Evolutionary conservation across 768 basidiomycete genomes (phyloP), one percentile per base, ranked within the genome.

Genomic region (Dioszegia crocea): DNA sequence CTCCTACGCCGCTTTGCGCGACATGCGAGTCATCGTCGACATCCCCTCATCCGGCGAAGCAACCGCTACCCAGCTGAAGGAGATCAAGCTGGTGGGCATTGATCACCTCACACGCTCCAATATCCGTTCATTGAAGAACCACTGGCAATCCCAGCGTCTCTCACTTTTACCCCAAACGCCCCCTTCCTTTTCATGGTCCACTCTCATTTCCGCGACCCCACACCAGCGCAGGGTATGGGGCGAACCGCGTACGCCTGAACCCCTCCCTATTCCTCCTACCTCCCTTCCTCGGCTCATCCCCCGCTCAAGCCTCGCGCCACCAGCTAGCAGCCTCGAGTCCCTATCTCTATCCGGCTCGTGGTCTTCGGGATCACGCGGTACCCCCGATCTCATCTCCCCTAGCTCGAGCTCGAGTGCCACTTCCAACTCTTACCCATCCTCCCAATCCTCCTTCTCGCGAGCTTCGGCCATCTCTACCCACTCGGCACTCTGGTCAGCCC

Each of bases 51-150:
- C 17, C 24, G 4, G 4, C 26, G 24, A 48, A 27, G 14, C 19
- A 16, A 44, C 16, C n/a, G 48, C 61, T 1, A 65, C 63, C 6
- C 17, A 19, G 5, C 40, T 72, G 48, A 54, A 45, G n/a, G 61
- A 69, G 24, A 60, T 72, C 58, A 68, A 64, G 38, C 19, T 72
- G 27, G 61, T 69, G 3, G 70, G 70, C 17, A 72, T 72, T 27
- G 70, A 72, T 61, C 65, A 67, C 63, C 60, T 72, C 38, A 72
- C 70, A 0, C 49, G 61, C 24, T 53, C 43, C 29, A 66, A 72
- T 59, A 60, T 72, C 33, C 57, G 70, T 24, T 10, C 38, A 14
- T 47, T 69, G 21, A 72, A 68, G 41, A 31, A n/a, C 4, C 59
- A 62, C 44, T 72, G 70, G 70, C 65, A 68, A 47, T 24, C 36